A percentile compares a stretch with the other conserved stretches of the same genome.
Evolutionary conservation across 139 green algal species (phyloP).

Genomic region (Volvox reticuliferus): DNA sequence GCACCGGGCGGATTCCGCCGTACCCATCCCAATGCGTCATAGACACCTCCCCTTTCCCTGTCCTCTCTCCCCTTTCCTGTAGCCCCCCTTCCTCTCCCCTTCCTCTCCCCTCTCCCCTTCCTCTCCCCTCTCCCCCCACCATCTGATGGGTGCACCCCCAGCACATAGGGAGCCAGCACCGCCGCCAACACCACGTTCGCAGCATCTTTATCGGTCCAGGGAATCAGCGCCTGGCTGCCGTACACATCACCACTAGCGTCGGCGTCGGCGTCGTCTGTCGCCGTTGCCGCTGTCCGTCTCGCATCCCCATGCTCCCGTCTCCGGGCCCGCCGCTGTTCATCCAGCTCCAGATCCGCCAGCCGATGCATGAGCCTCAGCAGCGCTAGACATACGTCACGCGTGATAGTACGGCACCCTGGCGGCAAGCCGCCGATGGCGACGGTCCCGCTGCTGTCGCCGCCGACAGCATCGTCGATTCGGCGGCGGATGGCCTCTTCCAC

Average conservation of each 20-base stretch:
- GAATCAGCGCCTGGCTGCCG: slow-evolving; percentile 29
- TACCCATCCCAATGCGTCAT: too few species aligned
- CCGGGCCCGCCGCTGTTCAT: neutral
- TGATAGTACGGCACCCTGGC: neutral
- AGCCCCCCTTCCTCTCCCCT: neutral
- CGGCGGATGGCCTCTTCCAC: slow-evolving; percentile 10
- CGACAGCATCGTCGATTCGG: neutral
- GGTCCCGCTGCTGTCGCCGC: neutral
- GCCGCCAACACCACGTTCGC: slow-evolving; percentile 22
- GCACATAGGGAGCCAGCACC: slow-evolving; percentile 24
- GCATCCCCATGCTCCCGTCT: neutral
- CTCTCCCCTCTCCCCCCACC: neutral
- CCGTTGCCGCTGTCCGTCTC: neutral
- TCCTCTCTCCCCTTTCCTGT: neutral
- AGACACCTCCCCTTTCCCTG: neutral
- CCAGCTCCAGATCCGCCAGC: slow-evolving; percentile 7
- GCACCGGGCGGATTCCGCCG: too few species aligned
- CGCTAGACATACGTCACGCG: slow-evolving; percentile 8
- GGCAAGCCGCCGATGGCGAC: neutral
- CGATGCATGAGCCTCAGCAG: slow-evolving; percentile 28
- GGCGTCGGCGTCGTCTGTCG: neutral
- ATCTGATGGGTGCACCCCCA: slow-evolving; percentile 11
- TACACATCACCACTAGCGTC: neutral
- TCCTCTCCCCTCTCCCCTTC: neutral
- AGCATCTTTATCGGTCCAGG: slow-evolving; percentile 10